phyloP scores from a whole-genome alignment of 1,284 basidiomycete species.

The Cryptococcus sp. region DNA sequence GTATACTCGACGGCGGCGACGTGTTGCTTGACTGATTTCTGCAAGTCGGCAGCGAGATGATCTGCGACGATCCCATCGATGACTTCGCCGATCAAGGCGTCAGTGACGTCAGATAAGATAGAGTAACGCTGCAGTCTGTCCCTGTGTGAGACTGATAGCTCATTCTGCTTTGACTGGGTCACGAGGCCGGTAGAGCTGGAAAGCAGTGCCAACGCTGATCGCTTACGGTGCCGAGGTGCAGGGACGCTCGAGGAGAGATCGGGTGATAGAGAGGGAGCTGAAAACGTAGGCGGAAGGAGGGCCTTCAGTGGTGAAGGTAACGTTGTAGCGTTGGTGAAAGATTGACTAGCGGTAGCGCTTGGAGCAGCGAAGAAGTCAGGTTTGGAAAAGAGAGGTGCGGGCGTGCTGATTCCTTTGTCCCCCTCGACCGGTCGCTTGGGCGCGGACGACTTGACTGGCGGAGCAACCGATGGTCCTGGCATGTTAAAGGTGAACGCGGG shows the following conservation, averaged over 20 bases:
- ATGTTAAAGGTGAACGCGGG: conserved; percentile 10
- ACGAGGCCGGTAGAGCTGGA: neutral
- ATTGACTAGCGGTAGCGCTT: conserved; percentile 13
- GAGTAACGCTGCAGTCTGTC: conserved; percentile 2
- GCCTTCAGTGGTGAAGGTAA: conserved; percentile 9
- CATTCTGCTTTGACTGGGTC: too few species aligned
- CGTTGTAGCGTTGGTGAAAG: conserved; percentile 4
- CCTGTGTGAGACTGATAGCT: conserved; percentile 1
- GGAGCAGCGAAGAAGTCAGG: conserved; percentile 26
- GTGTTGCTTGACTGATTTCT: conserved; percentile 25
- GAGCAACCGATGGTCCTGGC: neutral
- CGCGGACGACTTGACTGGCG: conserved; percentile 3
- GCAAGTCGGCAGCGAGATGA: conserved; percentile 17
- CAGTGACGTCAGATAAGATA: conserved; percentile 20
- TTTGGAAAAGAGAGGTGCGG: conserved; percentile 12
- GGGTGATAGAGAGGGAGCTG: neutral
- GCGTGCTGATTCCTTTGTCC: neutral
- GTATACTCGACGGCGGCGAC: conserved; percentile 22
- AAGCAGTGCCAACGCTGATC: conserved; percentile 10
- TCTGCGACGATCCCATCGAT: conserved; percentile 24
- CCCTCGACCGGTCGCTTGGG: conserved; percentile 6
- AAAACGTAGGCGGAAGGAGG: neutral
- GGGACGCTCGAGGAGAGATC: neutral
- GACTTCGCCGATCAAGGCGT: conserved; percentile 31
- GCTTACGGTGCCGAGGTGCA: conserved; percentile 12